Conservation (phyloP, 768 basidiomycete genomes). For the Suillus brevipes region DNA sequence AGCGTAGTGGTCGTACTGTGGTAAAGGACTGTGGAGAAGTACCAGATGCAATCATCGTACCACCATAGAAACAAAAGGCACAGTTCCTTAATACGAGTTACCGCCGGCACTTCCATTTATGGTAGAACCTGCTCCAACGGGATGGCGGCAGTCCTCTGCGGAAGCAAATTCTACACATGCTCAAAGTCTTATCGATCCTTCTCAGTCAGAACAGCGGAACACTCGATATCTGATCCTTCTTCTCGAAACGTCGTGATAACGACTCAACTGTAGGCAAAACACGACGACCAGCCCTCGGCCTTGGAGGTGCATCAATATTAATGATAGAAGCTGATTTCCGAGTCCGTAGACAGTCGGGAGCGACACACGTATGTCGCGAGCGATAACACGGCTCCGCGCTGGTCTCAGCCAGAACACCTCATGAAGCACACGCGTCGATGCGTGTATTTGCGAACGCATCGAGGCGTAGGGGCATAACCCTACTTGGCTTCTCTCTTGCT, state of each 20-base stretch:
- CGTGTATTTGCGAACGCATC: background rate
- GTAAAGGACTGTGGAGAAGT: conserved; percentile 2
- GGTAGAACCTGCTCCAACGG: background rate
- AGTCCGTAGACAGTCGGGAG: background rate
- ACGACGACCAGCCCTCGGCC: too few relatives aligned
- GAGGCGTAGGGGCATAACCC: background rate
- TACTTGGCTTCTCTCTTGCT: background rate
- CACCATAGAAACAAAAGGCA: background rate
- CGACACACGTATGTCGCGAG: background rate
- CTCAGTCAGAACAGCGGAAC: background rate
- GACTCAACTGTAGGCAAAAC: background rate
- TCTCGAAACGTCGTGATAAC: background rate
- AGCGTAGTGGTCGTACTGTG: background rate
- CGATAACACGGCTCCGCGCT: too few relatives aligned
- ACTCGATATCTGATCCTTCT: background rate
- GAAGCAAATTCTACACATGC: background rate
- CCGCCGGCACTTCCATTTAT: background rate
- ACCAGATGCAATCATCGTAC: background rate
- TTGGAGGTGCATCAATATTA: background rate
- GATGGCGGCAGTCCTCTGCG: background rate
- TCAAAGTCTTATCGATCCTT: background rate
- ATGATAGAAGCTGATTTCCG: background rate
- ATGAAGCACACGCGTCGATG: too few relatives aligned
- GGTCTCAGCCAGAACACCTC: too few relatives aligned
- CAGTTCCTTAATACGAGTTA: background rate